Conservation (phyloP, 2,329 filamentous ascomycete species). For the Diaporthe sp. region DNA sequence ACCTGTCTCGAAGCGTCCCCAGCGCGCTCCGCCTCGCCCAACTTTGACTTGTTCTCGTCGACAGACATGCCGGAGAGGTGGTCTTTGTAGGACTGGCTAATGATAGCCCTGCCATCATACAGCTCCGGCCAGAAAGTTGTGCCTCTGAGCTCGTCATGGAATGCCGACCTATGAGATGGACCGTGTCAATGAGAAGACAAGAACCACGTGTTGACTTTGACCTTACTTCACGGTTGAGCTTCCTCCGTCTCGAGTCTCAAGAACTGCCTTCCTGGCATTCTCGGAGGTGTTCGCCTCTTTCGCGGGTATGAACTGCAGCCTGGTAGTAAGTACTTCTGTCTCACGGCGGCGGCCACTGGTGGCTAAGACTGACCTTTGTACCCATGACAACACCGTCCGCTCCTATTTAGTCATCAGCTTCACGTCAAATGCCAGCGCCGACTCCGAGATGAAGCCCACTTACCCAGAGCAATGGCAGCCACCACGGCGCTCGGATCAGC, state of each 20-base stretch:
- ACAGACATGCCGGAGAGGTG: constrained; percentile 51
- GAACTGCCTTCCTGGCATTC: constrained; percentile 51
- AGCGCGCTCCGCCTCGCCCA: constrained; percentile 49
- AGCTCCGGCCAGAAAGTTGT: constrained; percentile 52
- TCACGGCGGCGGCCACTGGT: background rate
- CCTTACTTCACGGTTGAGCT: constrained; percentile 56
- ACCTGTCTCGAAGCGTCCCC: constrained; percentile 50
- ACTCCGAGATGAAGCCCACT: constrained; percentile 34
- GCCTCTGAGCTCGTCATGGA: constrained; percentile 54
- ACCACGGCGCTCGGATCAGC: constrained; percentile 65
- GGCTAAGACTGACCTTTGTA: constrained; percentile 44
- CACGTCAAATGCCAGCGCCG: background rate
- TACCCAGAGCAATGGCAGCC: constrained; percentile 65
- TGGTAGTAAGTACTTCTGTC: background rate
- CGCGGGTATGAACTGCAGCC: constrained; percentile 53
- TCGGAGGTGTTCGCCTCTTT: constrained; percentile 55
- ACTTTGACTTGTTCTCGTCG: constrained; percentile 52
- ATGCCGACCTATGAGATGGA: constrained; percentile 43
- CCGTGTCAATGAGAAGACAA: background rate
- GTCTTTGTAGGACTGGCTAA: constrained; percentile 51
- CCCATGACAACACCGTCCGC: constrained; percentile 57
- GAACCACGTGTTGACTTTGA: background rate
- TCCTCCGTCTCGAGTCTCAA: constrained; percentile 56
- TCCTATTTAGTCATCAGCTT: constrained; percentile 41
- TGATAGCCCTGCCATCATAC: constrained; percentile 57